phyloP scores from a whole-genome alignment of 148 eudicot genomes.

The Linanthus parryae region DNA sequence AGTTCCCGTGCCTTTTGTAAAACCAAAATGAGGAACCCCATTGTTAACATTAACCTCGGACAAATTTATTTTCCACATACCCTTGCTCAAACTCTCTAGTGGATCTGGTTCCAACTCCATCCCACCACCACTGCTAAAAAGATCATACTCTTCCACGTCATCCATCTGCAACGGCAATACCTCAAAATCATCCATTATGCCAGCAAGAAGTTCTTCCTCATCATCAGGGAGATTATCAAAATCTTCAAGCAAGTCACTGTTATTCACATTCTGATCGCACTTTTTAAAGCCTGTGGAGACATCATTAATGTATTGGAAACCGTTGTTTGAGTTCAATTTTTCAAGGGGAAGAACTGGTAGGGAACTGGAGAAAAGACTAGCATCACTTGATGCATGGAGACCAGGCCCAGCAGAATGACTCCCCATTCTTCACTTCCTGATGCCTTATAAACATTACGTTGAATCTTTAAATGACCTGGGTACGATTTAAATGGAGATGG shows the following conservation, averaged over 20 bases:
- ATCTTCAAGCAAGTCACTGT: conserved; percentile 37
- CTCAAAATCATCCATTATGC: conserved; percentile 60
- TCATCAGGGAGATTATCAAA: conserved; percentile 65
- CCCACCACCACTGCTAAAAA: conserved; percentile 85
- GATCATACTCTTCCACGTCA: conserved; percentile 69
- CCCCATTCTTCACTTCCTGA: conserved; percentile 38
- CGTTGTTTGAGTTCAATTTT: conserved; percentile 40
- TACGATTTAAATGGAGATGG: too few species aligned
- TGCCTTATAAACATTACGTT: conserved; percentile 26
- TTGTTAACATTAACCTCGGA: conserved; percentile 54
- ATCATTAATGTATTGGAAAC: conserved; percentile 46
- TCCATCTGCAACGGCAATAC: conserved; percentile 47
- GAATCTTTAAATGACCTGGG: conserved; percentile 36
- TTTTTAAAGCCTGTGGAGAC: conserved; percentile 30
- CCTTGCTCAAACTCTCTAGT: conserved; percentile 39
- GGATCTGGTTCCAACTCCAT: conserved; percentile 71
- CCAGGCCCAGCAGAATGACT: conserved; percentile 26
- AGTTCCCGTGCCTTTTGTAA: conserved; percentile 48
- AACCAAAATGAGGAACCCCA: conserved; percentile 43
- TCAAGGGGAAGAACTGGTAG: conserved; percentile 78
- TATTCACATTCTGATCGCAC: conserved; percentile 29
- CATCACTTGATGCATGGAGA: conserved; percentile 44
- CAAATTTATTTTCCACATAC: conserved; percentile 44
- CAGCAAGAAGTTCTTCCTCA: conserved; percentile 90
- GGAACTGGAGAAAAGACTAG: conserved; percentile 68